phyloP scores from a whole-genome alignment of 1,139 yeast genomes.

The Pichia sp. region DNA sequence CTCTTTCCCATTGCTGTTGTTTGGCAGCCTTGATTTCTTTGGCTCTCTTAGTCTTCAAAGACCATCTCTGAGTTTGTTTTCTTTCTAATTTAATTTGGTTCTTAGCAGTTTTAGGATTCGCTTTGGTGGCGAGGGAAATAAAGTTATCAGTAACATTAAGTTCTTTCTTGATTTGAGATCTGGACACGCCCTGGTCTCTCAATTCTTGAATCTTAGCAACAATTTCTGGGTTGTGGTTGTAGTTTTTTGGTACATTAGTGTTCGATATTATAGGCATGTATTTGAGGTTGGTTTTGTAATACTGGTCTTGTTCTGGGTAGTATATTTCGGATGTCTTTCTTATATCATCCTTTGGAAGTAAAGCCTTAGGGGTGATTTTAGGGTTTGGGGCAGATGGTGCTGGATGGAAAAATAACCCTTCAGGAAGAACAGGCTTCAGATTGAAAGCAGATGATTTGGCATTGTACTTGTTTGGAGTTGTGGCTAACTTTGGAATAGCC shows the following conservation, averaged over 20 bases:
- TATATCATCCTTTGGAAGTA: constrained; percentile 58
- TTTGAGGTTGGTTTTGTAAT: constrained; percentile 32
- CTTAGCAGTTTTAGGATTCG: constrained; percentile 25
- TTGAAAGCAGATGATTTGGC: constrained; percentile 29
- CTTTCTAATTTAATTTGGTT: constrained; percentile 23
- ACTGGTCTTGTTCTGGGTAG: constrained; percentile 25
- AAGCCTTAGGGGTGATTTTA: constrained; percentile 56
- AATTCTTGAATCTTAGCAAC: constrained; percentile 53
- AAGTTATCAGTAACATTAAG: constrained; percentile 50
- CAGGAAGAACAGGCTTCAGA: constrained; percentile 28
- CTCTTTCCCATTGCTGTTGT: constrained; percentile 21
- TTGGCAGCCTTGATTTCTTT: constrained; percentile 16
- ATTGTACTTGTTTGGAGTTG: constrained; percentile 28
- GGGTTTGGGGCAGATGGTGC: constrained; percentile 37
- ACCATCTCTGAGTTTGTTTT: constrained; percentile 41
- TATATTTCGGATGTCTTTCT: constrained; percentile 35
- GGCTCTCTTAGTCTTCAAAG: constrained; percentile 29
- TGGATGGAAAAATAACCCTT: constrained; percentile 35
- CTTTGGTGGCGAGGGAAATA: constrained; percentile 40
- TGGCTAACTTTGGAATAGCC: constrained; percentile 18
- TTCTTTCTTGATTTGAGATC: constrained; percentile 57
- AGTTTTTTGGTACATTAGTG: constrained; percentile 33
- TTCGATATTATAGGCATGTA: constrained; percentile 43
- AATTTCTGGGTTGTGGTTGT: constrained; percentile 53
- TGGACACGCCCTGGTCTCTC: constrained; percentile 49